A percentile compares a stretch with the other conserved stretches of the same genome.
Conservation (phyloP, 2,329 filamentous ascomycete species). For the Cryphonectria radicalis region DNA sequence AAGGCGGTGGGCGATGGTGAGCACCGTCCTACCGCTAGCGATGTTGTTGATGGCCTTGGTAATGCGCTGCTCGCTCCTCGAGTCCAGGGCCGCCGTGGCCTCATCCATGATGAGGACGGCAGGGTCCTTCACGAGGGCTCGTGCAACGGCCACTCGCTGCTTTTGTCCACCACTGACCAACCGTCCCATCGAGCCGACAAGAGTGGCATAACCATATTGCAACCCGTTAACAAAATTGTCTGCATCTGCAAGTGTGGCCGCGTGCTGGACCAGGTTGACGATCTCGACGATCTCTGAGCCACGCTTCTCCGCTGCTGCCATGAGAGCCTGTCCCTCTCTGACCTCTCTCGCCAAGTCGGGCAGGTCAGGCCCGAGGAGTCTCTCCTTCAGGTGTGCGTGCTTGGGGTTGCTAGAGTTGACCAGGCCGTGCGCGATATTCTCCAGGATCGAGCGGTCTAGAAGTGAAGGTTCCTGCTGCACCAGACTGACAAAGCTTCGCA, state of each 20-base stretch:
- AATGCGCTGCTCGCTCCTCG: conserved; percentile 59
- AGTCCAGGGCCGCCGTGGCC: conserved; percentile 64
- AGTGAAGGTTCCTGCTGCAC: conserved; percentile 42
- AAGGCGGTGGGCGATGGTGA: conserved; percentile 53
- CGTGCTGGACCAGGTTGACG: conserved; percentile 47
- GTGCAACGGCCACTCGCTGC: conserved; percentile 62
- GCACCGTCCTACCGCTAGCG: conserved; percentile 56
- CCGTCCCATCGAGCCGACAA: conserved; percentile 57
- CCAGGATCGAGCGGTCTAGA: conserved; percentile 43
- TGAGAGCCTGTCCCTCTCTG: conserved; percentile 32
- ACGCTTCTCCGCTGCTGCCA: conserved; percentile 29
- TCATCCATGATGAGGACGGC: conserved; percentile 64
- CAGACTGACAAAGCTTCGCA: conserved; percentile 40
- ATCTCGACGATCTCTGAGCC: conserved; percentile 45
- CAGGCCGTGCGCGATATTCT: conserved; percentile 49
- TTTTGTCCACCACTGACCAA: conserved; percentile 64
- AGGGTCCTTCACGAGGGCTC: conserved; percentile 61
- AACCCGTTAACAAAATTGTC: conserved; percentile 57
- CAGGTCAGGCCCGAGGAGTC: conserved; percentile 49
- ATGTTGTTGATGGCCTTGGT: conserved; percentile 52
- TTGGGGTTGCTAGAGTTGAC: conserved; percentile 41
- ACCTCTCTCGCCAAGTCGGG: conserved; percentile 46
- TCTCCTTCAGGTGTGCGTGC: conserved; percentile 41
- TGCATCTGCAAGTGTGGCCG: conserved; percentile 61
- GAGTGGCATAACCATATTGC: conserved; percentile 57